A percentile compares a stretch with the other conserved stretches of the same genome.
Evolutionary conservation across 192 early-diverging fungal species (phyloP).

Genomic region (Coemansia asiatica): DNA sequence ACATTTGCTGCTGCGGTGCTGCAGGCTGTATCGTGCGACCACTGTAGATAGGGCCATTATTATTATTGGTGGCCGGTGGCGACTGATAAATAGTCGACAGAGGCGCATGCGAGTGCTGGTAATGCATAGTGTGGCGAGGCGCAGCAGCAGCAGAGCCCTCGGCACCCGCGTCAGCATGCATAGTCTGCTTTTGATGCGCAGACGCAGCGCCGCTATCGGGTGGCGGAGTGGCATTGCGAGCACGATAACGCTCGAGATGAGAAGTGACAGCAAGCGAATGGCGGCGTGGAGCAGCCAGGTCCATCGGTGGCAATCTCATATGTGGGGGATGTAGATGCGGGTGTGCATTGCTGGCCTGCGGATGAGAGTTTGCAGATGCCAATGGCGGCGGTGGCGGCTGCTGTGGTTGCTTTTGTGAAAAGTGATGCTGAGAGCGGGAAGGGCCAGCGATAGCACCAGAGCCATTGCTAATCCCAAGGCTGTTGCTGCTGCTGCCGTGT

Average conservation of each 20-base stretch:
- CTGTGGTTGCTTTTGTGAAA: slow-evolving; percentile 14
- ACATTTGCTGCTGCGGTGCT: slow-evolving; percentile 22
- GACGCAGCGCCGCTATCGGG: slow-evolving; percentile 1
- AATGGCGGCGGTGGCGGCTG: slow-evolving; percentile 18
- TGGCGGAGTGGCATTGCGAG: slow-evolving; percentile 40
- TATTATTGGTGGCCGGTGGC: background rate
- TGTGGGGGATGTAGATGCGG: slow-evolving; percentile 6
- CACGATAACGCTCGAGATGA: slow-evolving; percentile 52
- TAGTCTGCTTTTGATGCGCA: background rate
- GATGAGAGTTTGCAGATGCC: slow-evolving; percentile 1
- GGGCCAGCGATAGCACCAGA: background rate
- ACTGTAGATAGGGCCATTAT: background rate
- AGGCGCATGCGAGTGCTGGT: slow-evolving; percentile 1
- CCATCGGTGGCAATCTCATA: slow-evolving; percentile 48
- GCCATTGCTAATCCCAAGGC: background rate
- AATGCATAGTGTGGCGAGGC: slow-evolving; percentile 6
- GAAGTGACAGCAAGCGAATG: slow-evolving; percentile 55
- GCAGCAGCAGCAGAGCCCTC: slow-evolving; percentile 4
- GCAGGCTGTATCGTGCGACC: slow-evolving; percentile 1
- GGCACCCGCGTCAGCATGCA: background rate
- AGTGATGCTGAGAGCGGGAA: slow-evolving; percentile 4
- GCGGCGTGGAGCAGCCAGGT: slow-evolving; percentile 42
- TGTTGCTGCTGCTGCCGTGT: slow-evolving; percentile 1
- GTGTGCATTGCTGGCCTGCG: background rate
- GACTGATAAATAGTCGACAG: slow-evolving; percentile 9